Evolutionary conservation across 176 grass and related monocot genomes (phyloP), one percentile per base, ranked within the genome.

Genomic region (Themeda triandra): DNA sequence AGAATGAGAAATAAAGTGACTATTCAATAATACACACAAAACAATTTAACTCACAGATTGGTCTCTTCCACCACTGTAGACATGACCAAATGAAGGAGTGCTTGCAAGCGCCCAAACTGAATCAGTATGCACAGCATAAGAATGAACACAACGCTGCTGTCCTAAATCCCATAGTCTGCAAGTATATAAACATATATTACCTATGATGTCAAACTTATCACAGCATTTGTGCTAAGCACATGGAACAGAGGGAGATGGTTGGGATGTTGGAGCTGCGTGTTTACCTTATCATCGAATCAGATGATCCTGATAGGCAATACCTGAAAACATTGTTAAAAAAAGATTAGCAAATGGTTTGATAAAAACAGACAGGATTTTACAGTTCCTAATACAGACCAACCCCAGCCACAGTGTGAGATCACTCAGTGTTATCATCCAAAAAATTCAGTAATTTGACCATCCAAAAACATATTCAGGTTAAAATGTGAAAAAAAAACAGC

Each of bases 261-360:
- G 35, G 33, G 15, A 13, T 33, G 4, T 45, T 44, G 44, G 46
- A 40, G 42, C 33, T 48, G 45, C 25, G 46, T 74, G 58, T 72
- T 71, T 96, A 96, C 93, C 96, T 92, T 82, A 99, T 99, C 96
- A 99, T 96, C 7, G 96, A 99, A 84, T 99, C 96, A 21, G 96
- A 96, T 27, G 96, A 99, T 76, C 96, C 96, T 71, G 93, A 99
- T 54, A 99, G 77, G 80, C 96, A 99, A 73, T 85, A 94, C 87
- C 93, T 95, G 84, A 58, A 94, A 90, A 85, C 31, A 56, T 66
- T 60, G 42, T 80, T 85, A 29, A 30, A 71, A 58, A 73, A 67
- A 8, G 29, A 32, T 91, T 68, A 68, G 33, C 3, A 14, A 71
- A 35, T 56, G 13, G 24, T 63, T 71, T 40, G 60, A 56, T 13